phyloP scores from a whole-genome alignment of 1,284 basidiomycete species.

The Afroboletus lepidellus region DNA sequence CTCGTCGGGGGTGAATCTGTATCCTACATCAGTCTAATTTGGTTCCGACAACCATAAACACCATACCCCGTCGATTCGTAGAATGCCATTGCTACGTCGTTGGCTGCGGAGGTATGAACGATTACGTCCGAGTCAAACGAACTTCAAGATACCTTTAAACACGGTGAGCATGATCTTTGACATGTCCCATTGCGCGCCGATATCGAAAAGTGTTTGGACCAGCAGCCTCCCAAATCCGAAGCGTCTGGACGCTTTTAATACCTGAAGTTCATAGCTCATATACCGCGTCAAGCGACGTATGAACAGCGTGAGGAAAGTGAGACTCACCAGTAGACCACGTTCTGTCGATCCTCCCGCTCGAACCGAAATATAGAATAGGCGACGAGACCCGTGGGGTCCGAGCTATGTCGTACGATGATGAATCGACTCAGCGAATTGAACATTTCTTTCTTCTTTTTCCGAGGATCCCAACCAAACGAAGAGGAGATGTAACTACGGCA shows the following conservation, averaged over 20 bases:
- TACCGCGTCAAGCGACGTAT: not conserved
- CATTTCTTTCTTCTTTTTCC: slow-evolving; percentile 54
- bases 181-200: slow-evolving; percentile 58
- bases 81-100: slow-evolving; percentile 51
- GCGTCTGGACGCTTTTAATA: slow-evolving; percentile 42
- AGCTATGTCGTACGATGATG: slow-evolving; percentile 41
- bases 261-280: slow-evolving; percentile 73
- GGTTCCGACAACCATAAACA: not conserved
- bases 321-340: slow-evolving; percentile 66
- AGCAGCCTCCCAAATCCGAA: slow-evolving; percentile 58
- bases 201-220: slow-evolving; percentile 45
- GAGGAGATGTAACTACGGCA: slow-evolving; percentile 49
- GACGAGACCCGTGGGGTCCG: slow-evolving; percentile 26
- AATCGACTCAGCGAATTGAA: slow-evolving; percentile 62
- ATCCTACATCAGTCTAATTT: slow-evolving; percentile 4
- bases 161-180: slow-evolving; percentile 71
- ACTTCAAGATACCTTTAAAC: slow-evolving; percentile 50
- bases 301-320: not conserved
- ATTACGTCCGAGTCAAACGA: not conserved
- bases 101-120: slow-evolving; percentile 43
- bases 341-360: slow-evolving; percentile 56
- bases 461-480: slow-evolving; percentile 67
- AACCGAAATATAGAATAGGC: slow-evolving; percentile 73
- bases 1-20: slow-evolving; percentile 55
- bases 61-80: slow-evolving; percentile 57